Conservation (phyloP, 2,329 filamentous ascomycete species). For the Colletotrichum graminicola region DNA sequence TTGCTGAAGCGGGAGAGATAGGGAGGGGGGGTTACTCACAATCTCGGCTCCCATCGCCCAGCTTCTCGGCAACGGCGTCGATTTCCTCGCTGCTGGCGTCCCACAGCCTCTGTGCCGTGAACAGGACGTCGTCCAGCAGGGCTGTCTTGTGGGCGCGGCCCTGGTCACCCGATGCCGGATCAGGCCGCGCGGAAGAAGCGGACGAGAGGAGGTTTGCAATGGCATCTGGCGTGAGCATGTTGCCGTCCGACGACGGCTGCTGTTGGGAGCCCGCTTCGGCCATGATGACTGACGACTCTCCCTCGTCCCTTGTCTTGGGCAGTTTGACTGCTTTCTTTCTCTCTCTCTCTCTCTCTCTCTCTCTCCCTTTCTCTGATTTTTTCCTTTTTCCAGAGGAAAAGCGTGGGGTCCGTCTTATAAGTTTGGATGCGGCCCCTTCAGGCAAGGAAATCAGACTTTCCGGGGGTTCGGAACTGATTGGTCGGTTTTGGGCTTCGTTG, state of each 20-base stretch:
- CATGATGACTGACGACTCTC: conserved; percentile 16
- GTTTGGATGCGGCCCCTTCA: background rate
- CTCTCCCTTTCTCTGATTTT: background rate
- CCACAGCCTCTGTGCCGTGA: conserved; percentile 56
- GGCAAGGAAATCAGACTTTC: background rate
- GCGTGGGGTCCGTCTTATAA: background rate
- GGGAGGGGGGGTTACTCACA: conserved; percentile 55
- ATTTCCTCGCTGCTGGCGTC: conserved; percentile 56
- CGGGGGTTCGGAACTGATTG: background rate
- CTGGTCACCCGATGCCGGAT: conserved; percentile 27
- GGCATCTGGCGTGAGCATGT: conserved; percentile 21
- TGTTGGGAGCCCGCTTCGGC: conserved; percentile 10
- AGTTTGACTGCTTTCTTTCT: background rate
- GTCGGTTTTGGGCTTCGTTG: background rate
- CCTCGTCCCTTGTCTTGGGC: background rate
- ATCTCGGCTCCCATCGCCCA: conserved; percentile 68
- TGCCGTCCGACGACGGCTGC: conserved; percentile 12
- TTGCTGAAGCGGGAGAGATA: background rate
- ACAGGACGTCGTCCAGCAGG: conserved; percentile 51
- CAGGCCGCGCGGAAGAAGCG: conserved; percentile 20
- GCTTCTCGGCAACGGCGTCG: conserved; percentile 61
- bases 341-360: background rate
- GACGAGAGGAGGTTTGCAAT: conserved; percentile 24
- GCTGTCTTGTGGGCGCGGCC: conserved; percentile 20
- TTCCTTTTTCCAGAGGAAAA: background rate